phyloP scores from a whole-genome alignment of 2,329 filamentous ascomycete species.

The Aspergillus sergii region DNA sequence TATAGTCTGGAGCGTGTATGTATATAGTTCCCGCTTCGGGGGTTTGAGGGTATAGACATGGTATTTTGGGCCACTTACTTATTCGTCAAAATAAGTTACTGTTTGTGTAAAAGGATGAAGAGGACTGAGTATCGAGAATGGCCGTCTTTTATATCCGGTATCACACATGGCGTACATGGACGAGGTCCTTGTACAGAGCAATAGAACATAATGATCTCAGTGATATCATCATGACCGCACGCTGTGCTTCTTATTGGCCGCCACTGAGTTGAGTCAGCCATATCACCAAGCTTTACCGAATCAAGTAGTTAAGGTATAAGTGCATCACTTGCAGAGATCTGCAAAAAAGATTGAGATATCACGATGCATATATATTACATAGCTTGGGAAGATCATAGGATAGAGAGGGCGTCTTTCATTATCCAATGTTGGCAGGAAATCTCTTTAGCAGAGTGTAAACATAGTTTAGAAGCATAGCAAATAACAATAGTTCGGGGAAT shows the following conservation, averaged over 20 bases:
- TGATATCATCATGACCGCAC: constrained; percentile 2
- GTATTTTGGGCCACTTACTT: neutral
- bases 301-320: neutral
- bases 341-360: neutral
- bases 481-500: constrained; percentile 9
- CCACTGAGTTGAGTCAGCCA: neutral
- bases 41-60: neutral
- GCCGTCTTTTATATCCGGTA: neutral
- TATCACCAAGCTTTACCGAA: neutral
- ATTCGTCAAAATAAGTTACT: neutral
- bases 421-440: neutral
- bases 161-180: neutral
- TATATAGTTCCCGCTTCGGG: neutral
- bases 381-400: neutral
- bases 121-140: neutral
- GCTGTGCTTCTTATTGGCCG: neutral
- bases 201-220: neutral
- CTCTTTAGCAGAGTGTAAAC: neutral
- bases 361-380: neutral
- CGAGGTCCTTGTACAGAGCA: neutral
- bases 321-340: neutral
- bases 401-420: neutral
- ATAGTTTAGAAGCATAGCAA: neutral
- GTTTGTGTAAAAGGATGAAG: neutral
- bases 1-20: neutral